Evolutionary conservation across 768 basidiomycete genomes (phyloP).

Genomic region (Russula griseocarnosa): DNA sequence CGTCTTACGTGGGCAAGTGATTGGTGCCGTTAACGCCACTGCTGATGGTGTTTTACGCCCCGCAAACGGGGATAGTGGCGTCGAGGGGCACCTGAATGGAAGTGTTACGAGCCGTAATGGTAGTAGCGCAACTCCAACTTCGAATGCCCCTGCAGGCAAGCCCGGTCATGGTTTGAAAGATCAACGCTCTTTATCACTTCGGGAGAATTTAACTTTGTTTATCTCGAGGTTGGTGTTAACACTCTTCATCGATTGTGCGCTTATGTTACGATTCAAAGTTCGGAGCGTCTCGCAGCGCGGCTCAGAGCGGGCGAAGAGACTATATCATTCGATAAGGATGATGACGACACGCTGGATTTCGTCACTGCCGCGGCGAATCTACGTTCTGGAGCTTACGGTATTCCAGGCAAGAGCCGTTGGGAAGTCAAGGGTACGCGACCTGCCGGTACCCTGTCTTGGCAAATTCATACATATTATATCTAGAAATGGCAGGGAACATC

Average conservation of each 20-base stretch:
- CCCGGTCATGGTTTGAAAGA: slow-evolving; percentile 58
- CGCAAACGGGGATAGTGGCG: slow-evolving; percentile 24
- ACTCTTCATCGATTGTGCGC: background rate
- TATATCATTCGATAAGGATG: slow-evolving; percentile 95
- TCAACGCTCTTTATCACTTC: slow-evolving; percentile 69
- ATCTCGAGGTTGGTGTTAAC: slow-evolving; percentile 61
- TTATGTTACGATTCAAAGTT: slow-evolving; percentile 44
- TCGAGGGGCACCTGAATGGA: slow-evolving; percentile 23
- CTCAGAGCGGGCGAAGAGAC: slow-evolving; percentile 60
- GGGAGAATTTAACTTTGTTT: slow-evolving; percentile 81
- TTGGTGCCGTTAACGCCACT: slow-evolving; percentile 6
- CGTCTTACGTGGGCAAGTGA: slow-evolving; percentile 35
- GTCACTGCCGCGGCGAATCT: slow-evolving; percentile 94
- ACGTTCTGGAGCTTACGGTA: slow-evolving; percentile 85
- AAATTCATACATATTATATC: background rate
- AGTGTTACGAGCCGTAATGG: slow-evolving; percentile 26
- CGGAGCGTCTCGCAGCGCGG: slow-evolving; percentile 71
- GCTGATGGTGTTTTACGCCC: slow-evolving; percentile 32
- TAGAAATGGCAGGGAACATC: slow-evolving; percentile 99
- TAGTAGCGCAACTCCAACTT: slow-evolving; percentile 10
- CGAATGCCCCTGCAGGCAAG: slow-evolving; percentile 4
- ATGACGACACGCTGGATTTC: slow-evolving; percentile 94
- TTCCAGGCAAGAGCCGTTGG: slow-evolving; percentile 87
- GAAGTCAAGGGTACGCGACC: slow-evolving; percentile 79
- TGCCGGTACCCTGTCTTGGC: background rate